Evolutionary conservation across 129 eudicot species (phyloP).

Genomic region (Chrysanthemum lavandulifolium): DNA sequence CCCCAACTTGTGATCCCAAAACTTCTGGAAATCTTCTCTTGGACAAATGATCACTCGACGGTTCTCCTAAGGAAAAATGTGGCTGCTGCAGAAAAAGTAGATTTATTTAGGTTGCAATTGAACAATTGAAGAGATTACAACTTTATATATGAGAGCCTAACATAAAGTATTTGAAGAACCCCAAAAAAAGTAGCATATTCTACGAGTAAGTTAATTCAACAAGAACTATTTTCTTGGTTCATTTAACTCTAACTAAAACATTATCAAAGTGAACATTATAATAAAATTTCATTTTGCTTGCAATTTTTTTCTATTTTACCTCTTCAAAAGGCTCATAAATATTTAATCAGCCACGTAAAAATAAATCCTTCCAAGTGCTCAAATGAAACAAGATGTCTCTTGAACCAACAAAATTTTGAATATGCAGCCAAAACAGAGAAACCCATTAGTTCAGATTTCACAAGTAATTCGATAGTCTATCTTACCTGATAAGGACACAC

Average conservation of each 20-base stretch:
- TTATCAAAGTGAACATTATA: too few species aligned
- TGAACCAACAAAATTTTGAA: neutral
- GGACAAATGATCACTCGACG: constrained; percentile 30
- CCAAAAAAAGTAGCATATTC: neutral
- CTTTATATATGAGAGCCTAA: constrained; percentile 15
- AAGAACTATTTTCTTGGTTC: neutral
- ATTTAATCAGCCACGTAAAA: constrained; percentile 3
- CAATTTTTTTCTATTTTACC: neutral
- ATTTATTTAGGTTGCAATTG: constrained; percentile 17
- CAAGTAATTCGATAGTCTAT: constrained; percentile 7
- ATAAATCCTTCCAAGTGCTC: constrained; percentile 4
- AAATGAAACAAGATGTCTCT: constrained; percentile 1
- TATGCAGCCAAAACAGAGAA: constrained; percentile 4
- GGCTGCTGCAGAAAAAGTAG: constrained; percentile 55
- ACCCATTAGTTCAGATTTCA: neutral
- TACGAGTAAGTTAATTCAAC: too few species aligned
- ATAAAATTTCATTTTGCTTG: too few species aligned
- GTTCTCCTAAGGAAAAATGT: constrained; percentile 50
- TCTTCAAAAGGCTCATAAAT: constrained; percentile 9
- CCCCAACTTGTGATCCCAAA: constrained; percentile 47
- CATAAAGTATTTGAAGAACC: constrained; percentile 12
- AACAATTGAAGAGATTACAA: constrained; percentile 1
- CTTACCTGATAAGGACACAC: constrained; percentile 75
- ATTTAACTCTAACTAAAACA: too few species aligned
- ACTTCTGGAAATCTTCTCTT: constrained; percentile 60